phyloP scores from a whole-genome alignment of 805 yeast genomes.

The Kodamaea sagamina region DNA sequence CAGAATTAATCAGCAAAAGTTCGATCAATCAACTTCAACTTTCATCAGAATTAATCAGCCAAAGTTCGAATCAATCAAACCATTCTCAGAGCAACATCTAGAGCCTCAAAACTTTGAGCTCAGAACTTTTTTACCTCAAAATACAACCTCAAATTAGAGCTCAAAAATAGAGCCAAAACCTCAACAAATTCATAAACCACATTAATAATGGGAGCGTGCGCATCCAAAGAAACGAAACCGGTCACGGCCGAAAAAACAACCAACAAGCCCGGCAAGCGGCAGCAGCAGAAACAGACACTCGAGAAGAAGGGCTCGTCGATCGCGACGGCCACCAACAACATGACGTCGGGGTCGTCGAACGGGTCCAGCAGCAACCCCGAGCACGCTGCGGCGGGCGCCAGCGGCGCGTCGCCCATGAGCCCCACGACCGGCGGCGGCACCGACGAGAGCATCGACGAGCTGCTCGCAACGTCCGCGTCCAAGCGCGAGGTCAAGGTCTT shows the following conservation, averaged over 20 bases:
- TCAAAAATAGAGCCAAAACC: too few species aligned
- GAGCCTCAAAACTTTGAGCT: too few species aligned
- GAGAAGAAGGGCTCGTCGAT: slow-evolving; percentile 10
- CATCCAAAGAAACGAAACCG: slow-evolving; percentile 16
- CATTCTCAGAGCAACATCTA: too few species aligned
- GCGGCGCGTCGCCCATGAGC: not conserved
- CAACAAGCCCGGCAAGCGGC: slow-evolving; percentile 13
- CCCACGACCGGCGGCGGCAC: slow-evolving; percentile 4
- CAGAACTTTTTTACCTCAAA: too few species aligned
- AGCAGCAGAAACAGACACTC: slow-evolving; percentile 18
- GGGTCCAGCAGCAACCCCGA: slow-evolving; percentile 7
- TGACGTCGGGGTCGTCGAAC: slow-evolving; percentile 16
- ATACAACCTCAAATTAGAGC: too few species aligned
- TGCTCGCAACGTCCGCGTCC: not conserved
- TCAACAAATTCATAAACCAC: too few species aligned
- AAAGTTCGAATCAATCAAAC: too few species aligned
- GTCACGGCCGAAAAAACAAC: slow-evolving; percentile 3
- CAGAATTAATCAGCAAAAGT: too few species aligned
- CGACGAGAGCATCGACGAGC: slow-evolving; percentile 6
- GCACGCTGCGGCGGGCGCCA: slow-evolving; percentile 3
- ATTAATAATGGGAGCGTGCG: slow-evolving; percentile 20
- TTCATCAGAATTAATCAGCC: too few species aligned
- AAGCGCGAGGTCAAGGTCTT: slow-evolving; percentile 64
- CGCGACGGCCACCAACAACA: slow-evolving; percentile 11
- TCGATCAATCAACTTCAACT: too few species aligned